These are phyloP conservation scores for Nitzschia sp. DNA, from an alignment of 108 stramenopile species.

Conservation along the genomic window DNA sequence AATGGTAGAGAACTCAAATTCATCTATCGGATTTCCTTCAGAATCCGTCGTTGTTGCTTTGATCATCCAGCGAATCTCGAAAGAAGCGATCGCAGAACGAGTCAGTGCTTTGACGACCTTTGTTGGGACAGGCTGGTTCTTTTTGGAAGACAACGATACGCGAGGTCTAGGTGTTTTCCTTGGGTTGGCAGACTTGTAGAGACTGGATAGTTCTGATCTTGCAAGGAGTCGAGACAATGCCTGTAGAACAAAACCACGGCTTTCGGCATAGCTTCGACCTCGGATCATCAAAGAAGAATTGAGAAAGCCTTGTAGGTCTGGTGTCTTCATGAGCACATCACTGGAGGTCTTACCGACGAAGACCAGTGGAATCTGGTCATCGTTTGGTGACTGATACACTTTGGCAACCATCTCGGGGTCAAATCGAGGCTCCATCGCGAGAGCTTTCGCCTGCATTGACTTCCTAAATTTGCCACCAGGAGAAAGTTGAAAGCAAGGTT, in stretches of 20 bases:
- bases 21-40: conserved; percentile 50
- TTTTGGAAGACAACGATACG: neutral
- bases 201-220: conserved; percentile 39
- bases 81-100: conserved; percentile 41
- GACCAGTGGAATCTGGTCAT: conserved; percentile 52
- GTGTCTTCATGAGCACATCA: conserved; percentile 37
- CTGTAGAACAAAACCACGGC: conserved; percentile 52
- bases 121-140: conserved; percentile 49
- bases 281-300: conserved; percentile 50
- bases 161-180: conserved; percentile 8
- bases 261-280: conserved; percentile 48
- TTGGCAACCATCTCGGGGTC: conserved; percentile 46
- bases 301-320: conserved; percentile 41
- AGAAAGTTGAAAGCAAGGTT: conserved; percentile 58
- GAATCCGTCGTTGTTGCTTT: conserved; percentile 41
- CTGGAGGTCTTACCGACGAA: conserved; percentile 27
- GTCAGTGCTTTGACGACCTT: conserved; percentile 43
- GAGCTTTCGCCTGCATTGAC: conserved; percentile 53
- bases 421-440: conserved; percentile 45
- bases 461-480: conserved; percentile 55
- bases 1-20: conserved; percentile 61
- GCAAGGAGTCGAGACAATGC: conserved; percentile 56
- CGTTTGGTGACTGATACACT: conserved; percentile 68
- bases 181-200: conserved; percentile 22
- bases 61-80: conserved; percentile 61